Conservation (phyloP, 768 basidiomycete species). For the Krasilnikovozyma curviuscula region DNA sequence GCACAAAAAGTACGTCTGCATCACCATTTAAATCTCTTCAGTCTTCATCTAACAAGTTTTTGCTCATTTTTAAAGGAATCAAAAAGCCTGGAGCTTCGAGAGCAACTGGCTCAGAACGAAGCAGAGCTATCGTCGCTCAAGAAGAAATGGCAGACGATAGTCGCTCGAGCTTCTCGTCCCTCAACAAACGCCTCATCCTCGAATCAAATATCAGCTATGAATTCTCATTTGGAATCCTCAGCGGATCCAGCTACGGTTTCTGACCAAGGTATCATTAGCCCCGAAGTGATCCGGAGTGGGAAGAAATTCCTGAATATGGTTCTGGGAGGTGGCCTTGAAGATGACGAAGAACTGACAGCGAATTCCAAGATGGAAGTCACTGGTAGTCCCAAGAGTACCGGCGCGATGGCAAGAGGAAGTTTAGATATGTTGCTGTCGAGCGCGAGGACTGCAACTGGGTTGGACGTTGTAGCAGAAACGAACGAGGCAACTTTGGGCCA, state of each 20-base stretch:
- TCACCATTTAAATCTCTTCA: no score
- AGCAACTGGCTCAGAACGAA: slow-evolving; percentile 3
- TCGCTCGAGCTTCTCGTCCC: neutral
- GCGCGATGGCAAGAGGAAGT: neutral
- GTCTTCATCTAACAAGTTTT: no score
- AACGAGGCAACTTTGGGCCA: no score
- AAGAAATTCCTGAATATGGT: slow-evolving; percentile 1
- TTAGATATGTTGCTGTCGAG: neutral
- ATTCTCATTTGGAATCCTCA: neutral
- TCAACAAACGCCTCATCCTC: neutral
- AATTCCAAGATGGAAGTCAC: neutral
- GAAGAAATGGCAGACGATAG: slow-evolving; percentile 5
- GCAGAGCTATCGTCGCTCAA: slow-evolving; percentile 3
- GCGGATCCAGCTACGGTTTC: neutral
- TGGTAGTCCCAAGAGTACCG: neutral
- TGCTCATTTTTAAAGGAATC: no score
- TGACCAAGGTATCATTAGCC: neutral
- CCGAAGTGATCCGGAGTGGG: slow-evolving; percentile 1
- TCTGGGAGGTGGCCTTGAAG: neutral
- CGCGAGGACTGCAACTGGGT: neutral
- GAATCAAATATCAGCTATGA: neutral
- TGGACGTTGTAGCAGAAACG: neutral
- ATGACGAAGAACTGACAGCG: neutral
- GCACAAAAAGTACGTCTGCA: no score
- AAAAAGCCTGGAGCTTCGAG: slow-evolving; percentile 1